These are phyloP conservation scores for Lolium perenne DNA, from an alignment of 176 grass and related monocot genomes.

Conservation along the genomic window DNA sequence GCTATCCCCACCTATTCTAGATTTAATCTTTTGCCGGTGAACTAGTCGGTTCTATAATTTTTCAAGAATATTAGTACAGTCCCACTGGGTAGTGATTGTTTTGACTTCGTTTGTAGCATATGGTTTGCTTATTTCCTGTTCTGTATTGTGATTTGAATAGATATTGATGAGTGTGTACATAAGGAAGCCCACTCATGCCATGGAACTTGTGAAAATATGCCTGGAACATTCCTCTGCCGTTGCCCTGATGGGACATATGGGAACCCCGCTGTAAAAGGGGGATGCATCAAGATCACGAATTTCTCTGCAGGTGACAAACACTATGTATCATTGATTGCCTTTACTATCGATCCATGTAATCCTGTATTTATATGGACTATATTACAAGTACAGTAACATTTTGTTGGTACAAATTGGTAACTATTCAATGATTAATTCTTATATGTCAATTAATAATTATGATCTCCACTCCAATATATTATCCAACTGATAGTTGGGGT, in stretches of 20 bases:
- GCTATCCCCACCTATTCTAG: not conserved
- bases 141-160: constrained; percentile 11
- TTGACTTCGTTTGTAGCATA: not conserved
- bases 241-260: constrained; percentile 17
- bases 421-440: not conserved
- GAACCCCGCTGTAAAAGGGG: not conserved
- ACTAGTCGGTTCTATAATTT: not conserved
- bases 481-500: not conserved
- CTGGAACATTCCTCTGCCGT: constrained; percentile 11
- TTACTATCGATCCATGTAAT: not conserved
- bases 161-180: constrained; percentile 18
- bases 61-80: not conserved
- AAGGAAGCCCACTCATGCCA: constrained; percentile 8
- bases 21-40: not conserved
- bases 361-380: not conserved
- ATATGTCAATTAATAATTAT: not conserved
- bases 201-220: constrained; percentile 6
- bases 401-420: not conserved
- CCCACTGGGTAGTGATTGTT: not conserved
- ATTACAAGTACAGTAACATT: not conserved
- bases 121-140: not conserved
- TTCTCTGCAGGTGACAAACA: constrained; percentile 5
- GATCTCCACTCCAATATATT: not conserved
- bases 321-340: not conserved
- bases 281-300: constrained; percentile 4